Evolutionary conservation across 139 green algal genomes (phyloP), one percentile per base, ranked within the genome.

Genomic region (Nannochloris sp.): DNA sequence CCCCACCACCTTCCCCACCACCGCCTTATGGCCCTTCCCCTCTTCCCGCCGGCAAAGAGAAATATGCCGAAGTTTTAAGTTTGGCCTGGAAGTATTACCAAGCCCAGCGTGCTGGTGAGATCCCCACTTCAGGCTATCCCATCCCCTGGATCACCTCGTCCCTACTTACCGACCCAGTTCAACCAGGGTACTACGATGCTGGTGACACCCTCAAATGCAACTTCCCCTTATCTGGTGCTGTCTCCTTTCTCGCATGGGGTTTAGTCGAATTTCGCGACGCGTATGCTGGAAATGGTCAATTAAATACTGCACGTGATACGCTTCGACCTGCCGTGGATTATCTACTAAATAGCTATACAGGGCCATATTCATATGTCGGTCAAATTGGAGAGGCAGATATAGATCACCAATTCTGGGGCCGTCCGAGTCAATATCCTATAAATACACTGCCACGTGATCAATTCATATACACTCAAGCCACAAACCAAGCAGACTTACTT

Each of bases 161-260:
- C 15, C 64, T 64, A 19, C 7, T 65, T 23, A 36, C 3, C 13
- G 64, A 71, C 48, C 9, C 53, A 2, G 48, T 71, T 13, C n/a
- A 30, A 14, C 48, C 48, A 31, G 64, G 64, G 8, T 71, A 15
- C 13, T 65, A 65, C 54, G 59, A 65, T 55, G 59, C 59, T 57
- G 59, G 59, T 15, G 59, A 65, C 24, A 65, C 27, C 13, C 59
- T 65, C 6, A 65, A 65, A 36, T 32, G 54, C 4, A 65, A 65
- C 37, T 68, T 68, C 39, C 61, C 61, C 13, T 14, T 68, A 27
- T n/a, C 39, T 4, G 32, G 23, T 19, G 24, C 42, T 19, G 44
- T 68, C 12, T 71, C 51, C 3, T 47, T 46, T 2, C 13, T 71
- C 48, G 48, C 10, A 3, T 37, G 33, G 32, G 15, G 35, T 59